Conservation (phyloP, 139 green algal species). For the Micractinium sp. region DNA sequence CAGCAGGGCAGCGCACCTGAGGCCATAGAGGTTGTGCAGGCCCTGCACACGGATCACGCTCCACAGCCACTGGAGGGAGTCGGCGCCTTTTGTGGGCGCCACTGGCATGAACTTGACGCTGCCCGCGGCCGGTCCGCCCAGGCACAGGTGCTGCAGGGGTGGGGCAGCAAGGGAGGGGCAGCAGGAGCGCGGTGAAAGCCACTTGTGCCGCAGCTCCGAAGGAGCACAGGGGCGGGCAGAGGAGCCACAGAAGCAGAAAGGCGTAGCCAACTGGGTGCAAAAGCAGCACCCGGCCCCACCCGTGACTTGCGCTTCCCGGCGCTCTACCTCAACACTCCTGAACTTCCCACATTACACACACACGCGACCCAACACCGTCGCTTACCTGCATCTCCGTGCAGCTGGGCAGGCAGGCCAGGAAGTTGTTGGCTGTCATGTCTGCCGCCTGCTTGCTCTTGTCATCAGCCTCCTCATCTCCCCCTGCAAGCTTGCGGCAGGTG, state of each 20-base stretch:
- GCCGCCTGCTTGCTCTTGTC: conserved; percentile 31
- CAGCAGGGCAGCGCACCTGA: not conserved
- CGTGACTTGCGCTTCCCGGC: not conserved
- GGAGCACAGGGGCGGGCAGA: not conserved
- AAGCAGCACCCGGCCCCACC: too few species aligned
- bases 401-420: conserved; percentile 15
- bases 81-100: not conserved
- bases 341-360: too few species aligned
- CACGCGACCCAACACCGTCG: not conserved
- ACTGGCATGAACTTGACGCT: conserved; percentile 20
- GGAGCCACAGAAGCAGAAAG: not conserved
- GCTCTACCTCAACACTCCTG: too few species aligned
- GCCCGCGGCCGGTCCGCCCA: not conserved
- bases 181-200: too few species aligned
- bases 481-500: not conserved
- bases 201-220: too few species aligned
- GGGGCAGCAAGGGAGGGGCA: not conserved
- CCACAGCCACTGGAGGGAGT: conserved; percentile 27
- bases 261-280: not conserved
- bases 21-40: conserved; percentile 20
- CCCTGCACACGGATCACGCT: conserved; percentile 33
- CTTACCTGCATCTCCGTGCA: not conserved
- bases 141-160: conserved; percentile 1
- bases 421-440: conserved; percentile 20
- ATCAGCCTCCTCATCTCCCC: conserved; percentile 38